A percentile compares a stretch with the other conserved stretches of the same genome.
phyloP scores from a whole-genome alignment of 192 early-diverging fungal genomes.

The Backusella liffmaniae region DNA sequence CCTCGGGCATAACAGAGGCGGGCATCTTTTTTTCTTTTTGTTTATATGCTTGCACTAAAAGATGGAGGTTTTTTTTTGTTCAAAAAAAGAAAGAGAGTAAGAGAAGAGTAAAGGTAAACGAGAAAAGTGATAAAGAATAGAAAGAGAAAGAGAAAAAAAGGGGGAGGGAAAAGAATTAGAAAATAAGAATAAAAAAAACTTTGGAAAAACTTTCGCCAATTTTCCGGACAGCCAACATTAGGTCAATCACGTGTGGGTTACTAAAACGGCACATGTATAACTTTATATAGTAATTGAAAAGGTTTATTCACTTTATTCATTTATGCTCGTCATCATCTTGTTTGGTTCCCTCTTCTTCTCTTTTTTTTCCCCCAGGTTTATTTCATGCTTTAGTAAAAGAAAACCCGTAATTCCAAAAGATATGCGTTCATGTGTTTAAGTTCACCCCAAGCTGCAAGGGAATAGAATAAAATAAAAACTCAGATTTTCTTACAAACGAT shows the following conservation, averaged over 20 bases:
- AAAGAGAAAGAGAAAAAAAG: not conserved
- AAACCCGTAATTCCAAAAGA: not conserved
- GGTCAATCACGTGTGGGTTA: not conserved
- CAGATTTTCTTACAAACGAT: not conserved
- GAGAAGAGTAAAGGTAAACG: not conserved
- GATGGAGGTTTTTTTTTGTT: not conserved
- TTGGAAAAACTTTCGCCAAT: conserved; percentile 1
- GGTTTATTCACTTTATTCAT: not conserved
- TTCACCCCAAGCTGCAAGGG: conserved; percentile 1
- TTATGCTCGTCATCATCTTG: not conserved
- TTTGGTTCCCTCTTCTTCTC: not conserved
- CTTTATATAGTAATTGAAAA: not conserved
- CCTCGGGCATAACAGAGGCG: conserved; percentile 3
- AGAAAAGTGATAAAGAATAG: not conserved
- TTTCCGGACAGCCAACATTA: not conserved
- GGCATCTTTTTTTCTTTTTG: not conserved
- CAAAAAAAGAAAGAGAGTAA: not conserved
- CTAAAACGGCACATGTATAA: not conserved
- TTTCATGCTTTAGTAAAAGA: not conserved
- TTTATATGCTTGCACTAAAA: too few species aligned
- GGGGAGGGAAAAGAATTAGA: not conserved
- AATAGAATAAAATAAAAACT: conserved; percentile 1
- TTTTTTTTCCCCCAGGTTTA: not conserved
- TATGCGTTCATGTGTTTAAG: not conserved
- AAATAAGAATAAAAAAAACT: conserved; percentile 1